Evolutionary conservation across 768 basidiomycete genomes (phyloP).

Genomic region (Kwoniella pini): DNA sequence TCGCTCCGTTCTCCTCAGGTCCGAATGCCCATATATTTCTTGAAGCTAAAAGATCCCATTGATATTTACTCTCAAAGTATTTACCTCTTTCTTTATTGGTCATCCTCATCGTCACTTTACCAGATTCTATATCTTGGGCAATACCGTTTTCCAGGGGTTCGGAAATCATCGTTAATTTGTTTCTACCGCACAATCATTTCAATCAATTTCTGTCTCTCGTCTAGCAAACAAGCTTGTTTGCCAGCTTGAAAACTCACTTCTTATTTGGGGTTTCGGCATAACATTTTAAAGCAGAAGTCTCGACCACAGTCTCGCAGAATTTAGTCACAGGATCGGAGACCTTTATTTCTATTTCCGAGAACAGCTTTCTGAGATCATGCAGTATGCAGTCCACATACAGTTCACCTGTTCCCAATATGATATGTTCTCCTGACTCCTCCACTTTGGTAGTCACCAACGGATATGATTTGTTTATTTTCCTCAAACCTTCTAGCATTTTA

Average conservation of each 20-base stretch:
- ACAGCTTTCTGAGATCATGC: conserved; percentile 88
- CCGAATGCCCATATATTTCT: conserved; percentile 99
- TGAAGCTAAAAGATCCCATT: conserved; percentile 96
- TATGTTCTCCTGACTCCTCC: conserved; percentile 97
- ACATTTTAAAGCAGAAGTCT: conserved; percentile 96
- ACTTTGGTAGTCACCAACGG: conserved; percentile 92
- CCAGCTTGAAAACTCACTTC: conserved; percentile 49
- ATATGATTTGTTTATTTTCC: conserved; percentile 97
- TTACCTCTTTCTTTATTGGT: conserved; percentile 89
- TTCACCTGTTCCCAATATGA: conserved; percentile 94
- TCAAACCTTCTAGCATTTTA: conserved; percentile 95
- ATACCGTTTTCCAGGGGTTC: conserved; percentile 95
- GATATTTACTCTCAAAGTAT: conserved; percentile 95
- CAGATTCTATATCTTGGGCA: conserved; percentile 93
- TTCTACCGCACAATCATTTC: conserved; percentile 61
- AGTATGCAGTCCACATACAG: conserved; percentile 94
- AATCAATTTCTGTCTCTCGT: neutral
- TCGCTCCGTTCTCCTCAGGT: conserved; percentile 91
- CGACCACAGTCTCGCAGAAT: conserved; percentile 96
- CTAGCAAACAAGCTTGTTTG: neutral
- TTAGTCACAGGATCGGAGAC: conserved; percentile 98
- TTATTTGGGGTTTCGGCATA: conserved; percentile 99
- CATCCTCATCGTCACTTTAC: conserved; percentile 92
- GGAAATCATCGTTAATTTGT: conserved; percentile 98
- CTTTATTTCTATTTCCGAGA: conserved; percentile 99